Conservation (phyloP, 2,329 filamentous ascomycete genomes). For the Colletotrichum musicola region DNA sequence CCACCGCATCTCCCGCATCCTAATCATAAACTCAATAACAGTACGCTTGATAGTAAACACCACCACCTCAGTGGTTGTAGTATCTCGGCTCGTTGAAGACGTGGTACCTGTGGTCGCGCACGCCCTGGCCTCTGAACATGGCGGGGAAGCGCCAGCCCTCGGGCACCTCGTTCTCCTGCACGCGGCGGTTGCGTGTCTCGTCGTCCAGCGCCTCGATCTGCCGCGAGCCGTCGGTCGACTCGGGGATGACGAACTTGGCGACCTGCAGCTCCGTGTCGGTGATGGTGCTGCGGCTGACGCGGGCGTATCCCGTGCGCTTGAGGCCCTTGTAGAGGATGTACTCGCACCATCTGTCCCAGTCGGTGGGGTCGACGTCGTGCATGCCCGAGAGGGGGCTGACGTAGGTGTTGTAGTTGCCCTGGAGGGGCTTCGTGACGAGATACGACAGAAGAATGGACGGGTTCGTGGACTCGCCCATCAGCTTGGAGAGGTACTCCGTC, state of each 20-base stretch:
- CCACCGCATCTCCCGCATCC: neutral
- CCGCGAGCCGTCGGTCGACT: constrained; percentile 69
- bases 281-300: constrained; percentile 89
- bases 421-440: constrained; percentile 87
- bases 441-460: constrained; percentile 91
- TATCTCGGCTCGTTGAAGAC: constrained; percentile 95
- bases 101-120: constrained; percentile 91
- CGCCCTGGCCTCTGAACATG: constrained; percentile 86
- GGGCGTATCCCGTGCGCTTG: constrained; percentile 87
- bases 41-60: neutral
- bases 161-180: constrained; percentile 80
- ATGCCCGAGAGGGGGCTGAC: constrained; percentile 89
- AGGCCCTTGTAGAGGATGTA: constrained; percentile 96
- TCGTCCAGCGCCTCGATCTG: constrained; percentile 54
- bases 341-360: constrained; percentile 99
- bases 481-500: constrained; percentile 83
- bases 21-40: neutral
- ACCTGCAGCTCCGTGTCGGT: constrained; percentile 98
- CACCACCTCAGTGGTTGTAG: constrained; percentile 54
- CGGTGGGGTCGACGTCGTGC: constrained; percentile 91
- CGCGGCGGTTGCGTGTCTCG: constrained; percentile 68
- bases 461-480: constrained; percentile 86
- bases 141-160: constrained; percentile 85
- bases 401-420: constrained; percentile 98
- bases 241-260: constrained; percentile 91